These are phyloP conservation scores for Penicillium paxilli DNA, from an alignment of 495 filamentous ascomycete species.

Conservation along the genomic window DNA sequence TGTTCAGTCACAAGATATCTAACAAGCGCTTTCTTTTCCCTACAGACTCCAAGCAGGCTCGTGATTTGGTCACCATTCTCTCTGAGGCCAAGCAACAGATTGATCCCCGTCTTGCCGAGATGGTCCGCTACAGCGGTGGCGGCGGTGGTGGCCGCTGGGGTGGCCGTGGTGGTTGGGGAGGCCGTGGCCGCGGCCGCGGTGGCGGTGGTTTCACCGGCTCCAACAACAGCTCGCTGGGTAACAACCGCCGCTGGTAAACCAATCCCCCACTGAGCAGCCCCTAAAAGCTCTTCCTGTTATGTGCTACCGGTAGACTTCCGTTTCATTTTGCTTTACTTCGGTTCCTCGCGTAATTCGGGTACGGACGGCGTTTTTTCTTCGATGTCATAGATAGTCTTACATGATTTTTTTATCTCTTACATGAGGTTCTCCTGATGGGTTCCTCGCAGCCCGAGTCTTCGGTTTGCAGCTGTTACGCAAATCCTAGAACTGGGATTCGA, in stretches of 20 bases:
- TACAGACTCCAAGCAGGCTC: constrained; percentile 91
- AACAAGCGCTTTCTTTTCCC: constrained; percentile 9
- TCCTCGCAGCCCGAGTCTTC: constrained; percentile 6
- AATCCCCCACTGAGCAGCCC: constrained; percentile 17
- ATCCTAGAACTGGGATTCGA: constrained; percentile 15
- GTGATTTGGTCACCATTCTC: constrained; percentile 90
- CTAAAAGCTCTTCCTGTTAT: constrained; percentile 32
- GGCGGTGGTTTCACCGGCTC: constrained; percentile 58
- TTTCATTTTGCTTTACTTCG: constrained; percentile 26
- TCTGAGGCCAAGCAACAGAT: constrained; percentile 98
- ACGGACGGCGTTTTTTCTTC: constrained; percentile 44
- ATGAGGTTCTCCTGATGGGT: constrained; percentile 5
- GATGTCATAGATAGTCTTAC: constrained; percentile 48
- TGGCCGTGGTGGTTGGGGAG: constrained; percentile 60
- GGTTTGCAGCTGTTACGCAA: constrained; percentile 1
- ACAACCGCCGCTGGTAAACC: constrained; percentile 61
- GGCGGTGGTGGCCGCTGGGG: constrained; percentile 73
- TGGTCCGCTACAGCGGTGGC: constrained; percentile 89
- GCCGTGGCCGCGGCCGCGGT: constrained; percentile 58
- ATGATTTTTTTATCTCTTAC: constrained; percentile 24
- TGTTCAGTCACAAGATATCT: constrained; percentile 34
- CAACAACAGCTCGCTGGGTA: constrained; percentile 63
- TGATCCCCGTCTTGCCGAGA: constrained; percentile 92
- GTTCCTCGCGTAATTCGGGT: constrained; percentile 42
- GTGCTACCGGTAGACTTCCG: constrained; percentile 36